phyloP scores from a whole-genome alignment of 805 yeast genomes.

The Candida ponderosae region DNA sequence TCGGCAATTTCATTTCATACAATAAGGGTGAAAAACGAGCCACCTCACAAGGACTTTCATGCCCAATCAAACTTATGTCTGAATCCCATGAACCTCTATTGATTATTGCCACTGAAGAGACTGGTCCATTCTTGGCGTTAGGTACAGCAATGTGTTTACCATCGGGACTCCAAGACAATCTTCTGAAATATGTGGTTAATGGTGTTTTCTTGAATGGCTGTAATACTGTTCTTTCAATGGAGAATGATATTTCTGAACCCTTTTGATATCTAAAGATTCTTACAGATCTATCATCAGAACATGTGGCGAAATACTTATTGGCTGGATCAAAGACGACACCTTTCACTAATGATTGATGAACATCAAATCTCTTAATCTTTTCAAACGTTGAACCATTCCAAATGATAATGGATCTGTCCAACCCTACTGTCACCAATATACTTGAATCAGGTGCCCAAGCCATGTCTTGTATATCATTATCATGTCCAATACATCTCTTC shows the following conservation, averaged over 20 bases:
- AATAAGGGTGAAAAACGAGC: constrained; percentile 67
- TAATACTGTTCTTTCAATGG: constrained; percentile 73
- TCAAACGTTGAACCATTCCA: constrained; percentile 95
- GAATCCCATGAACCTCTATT: constrained; percentile 77
- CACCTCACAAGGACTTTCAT: constrained; percentile 81
- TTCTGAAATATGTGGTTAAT: constrained; percentile 79
- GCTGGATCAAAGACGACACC: constrained; percentile 98
- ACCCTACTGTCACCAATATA: constrained; percentile 85
- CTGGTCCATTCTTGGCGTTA: constrained; percentile 79
- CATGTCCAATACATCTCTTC: constrained; percentile 90
- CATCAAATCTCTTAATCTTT: constrained; percentile 78
- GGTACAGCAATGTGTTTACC: constrained; percentile 85
- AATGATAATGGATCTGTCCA: constrained; percentile 85
- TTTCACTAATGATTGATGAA: constrained; percentile 91
- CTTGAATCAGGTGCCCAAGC: constrained; percentile 97
- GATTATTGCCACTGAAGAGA: constrained; percentile 63
- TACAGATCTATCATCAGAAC: constrained; percentile 90
- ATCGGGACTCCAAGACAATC: constrained; percentile 88
- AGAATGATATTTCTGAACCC: constrained; percentile 70
- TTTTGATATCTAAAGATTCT: constrained; percentile 81
- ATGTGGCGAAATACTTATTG: constrained; percentile 93
- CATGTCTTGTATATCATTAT: constrained; percentile 94
- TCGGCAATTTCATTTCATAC: constrained; percentile 28
- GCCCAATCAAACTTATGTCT: constrained; percentile 70
- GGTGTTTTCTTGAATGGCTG: constrained; percentile 89